phyloP scores from a whole-genome alignment of 1,284 basidiomycete species.

The Chiua sp. region DNA sequence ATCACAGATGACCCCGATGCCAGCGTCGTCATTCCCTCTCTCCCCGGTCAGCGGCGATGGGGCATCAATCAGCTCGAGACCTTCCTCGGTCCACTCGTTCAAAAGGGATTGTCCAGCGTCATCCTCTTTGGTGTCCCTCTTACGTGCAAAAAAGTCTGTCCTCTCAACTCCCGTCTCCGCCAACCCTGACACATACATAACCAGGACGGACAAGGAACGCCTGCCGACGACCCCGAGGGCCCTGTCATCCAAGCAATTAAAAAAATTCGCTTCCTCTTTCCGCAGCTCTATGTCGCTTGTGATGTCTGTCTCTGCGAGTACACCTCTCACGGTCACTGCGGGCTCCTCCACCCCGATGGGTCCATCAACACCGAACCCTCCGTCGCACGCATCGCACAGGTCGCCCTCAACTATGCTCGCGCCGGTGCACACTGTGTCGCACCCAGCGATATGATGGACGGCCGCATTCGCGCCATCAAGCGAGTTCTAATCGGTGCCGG shows the following conservation, averaged over 20 bases:
- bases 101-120: conserved; percentile 91
- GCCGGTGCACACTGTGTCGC: conserved; percentile 99
- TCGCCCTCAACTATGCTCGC: conserved; percentile 91
- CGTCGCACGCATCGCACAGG: conserved; percentile 87
- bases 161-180: background rate
- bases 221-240: conserved; percentile 89
- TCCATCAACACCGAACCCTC: conserved; percentile 80
- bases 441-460: conserved; percentile 99
- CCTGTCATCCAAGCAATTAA: conserved; percentile 94
- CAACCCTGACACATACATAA: conserved; percentile 2
- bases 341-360: conserved; percentile 76
- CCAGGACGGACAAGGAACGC: conserved; percentile 84
- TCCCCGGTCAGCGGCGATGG: conserved; percentile 93
- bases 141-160: conserved; percentile 79
- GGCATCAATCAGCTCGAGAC: conserved; percentile 91
- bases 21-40: conserved; percentile 72
- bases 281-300: conserved; percentile 85
- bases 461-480: conserved; percentile 92
- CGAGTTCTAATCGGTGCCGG: conserved; percentile 82
- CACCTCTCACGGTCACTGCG: conserved; percentile 98
- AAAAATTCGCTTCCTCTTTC: conserved; percentile 80
- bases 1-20: conserved; percentile 93
- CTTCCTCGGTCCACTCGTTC: conserved; percentile 87
- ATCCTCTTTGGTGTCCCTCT: conserved; percentile 98
- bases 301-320: conserved; percentile 99